These are phyloP conservation scores for Sugiyamaella grinbergsii DNA, from an alignment of 1,139 yeast genomes.

Conservation along the genomic window DNA sequence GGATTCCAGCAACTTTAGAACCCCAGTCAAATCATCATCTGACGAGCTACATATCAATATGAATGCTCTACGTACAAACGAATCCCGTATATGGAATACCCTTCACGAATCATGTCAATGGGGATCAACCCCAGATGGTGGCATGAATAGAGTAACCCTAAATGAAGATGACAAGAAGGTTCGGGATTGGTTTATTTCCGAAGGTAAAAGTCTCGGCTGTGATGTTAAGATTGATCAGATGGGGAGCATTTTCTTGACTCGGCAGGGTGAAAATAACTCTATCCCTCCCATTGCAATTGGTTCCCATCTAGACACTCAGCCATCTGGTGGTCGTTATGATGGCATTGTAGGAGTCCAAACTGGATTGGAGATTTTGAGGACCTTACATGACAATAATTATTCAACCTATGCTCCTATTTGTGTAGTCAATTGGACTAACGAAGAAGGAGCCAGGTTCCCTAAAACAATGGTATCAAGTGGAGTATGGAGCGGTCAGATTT, in stretches of 20 bases:
- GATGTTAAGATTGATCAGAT: slow-evolving; percentile 58
- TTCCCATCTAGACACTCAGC: slow-evolving; percentile 75
- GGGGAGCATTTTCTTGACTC: slow-evolving; percentile 68
- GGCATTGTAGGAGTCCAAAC: slow-evolving; percentile 70
- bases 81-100: slow-evolving; percentile 54
- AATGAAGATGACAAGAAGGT: slow-evolving; percentile 63
- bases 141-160: slow-evolving; percentile 57
- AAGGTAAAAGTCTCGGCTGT: slow-evolving; percentile 59
- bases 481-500: slow-evolving; percentile 61
- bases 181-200: slow-evolving; percentile 66
- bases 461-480: slow-evolving; percentile 64
- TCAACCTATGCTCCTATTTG: slow-evolving; percentile 67
- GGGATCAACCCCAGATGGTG: slow-evolving; percentile 70
- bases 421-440: slow-evolving; percentile 71
- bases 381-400: slow-evolving; percentile 59
- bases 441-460: slow-evolving; percentile 78
- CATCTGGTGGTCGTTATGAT: slow-evolving; percentile 77
- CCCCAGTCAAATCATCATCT: no score
- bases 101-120: slow-evolving; percentile 63
- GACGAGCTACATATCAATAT: slow-evolving; percentile 80
- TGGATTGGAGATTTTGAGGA: slow-evolving; percentile 66
- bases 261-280: slow-evolving; percentile 55
- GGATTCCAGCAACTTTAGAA: no score
- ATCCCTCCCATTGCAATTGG: slow-evolving; percentile 66
- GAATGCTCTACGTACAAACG: slow-evolving; percentile 29